phyloP scores from a whole-genome alignment of 345 rosid species.

The Conringia planisiliqua region DNA sequence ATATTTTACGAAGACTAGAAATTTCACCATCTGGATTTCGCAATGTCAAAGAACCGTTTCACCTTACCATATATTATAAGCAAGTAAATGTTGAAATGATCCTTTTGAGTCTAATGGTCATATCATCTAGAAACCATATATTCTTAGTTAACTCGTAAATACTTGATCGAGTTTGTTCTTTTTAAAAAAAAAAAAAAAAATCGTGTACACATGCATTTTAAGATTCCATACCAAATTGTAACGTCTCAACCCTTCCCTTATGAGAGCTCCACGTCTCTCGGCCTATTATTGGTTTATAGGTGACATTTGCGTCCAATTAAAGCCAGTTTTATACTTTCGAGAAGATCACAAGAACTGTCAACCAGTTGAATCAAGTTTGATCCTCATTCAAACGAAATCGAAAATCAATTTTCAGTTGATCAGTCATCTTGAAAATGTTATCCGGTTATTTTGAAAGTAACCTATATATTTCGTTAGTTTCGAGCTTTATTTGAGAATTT shows the following conservation, averaged over 20 bases:
- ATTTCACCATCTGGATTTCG: not conserved
- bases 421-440: not conserved
- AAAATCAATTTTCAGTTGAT: too few relatives aligned
- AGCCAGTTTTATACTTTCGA: too few relatives aligned
- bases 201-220: not conserved
- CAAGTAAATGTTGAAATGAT: conserved; percentile 5
- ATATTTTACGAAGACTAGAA: not conserved
- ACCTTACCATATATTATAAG: conserved; percentile 15
- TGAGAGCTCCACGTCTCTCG: not conserved
- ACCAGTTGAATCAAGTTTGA: too few relatives aligned
- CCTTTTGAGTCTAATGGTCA: not conserved
- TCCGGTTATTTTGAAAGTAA: not conserved
- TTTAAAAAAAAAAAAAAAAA: too few relatives aligned
- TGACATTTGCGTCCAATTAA: not conserved
- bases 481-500: not conserved
- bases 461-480: too few relatives aligned
- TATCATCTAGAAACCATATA: conserved; percentile 22
- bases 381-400: not conserved
- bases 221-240: not conserved
- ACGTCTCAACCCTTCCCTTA: not conserved
- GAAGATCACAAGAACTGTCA: too few relatives aligned
- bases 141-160: not conserved
- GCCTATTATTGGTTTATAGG: not conserved
- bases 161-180: not conserved
- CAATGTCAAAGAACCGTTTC: conserved; percentile 18